Percentiles rank a stretch among this genome's conserved stretches.
These are phyloP conservation scores for Lachancea thermotolerans DNA, from an alignment of 805 yeast genomes.

Conservation along the genomic window DNA sequence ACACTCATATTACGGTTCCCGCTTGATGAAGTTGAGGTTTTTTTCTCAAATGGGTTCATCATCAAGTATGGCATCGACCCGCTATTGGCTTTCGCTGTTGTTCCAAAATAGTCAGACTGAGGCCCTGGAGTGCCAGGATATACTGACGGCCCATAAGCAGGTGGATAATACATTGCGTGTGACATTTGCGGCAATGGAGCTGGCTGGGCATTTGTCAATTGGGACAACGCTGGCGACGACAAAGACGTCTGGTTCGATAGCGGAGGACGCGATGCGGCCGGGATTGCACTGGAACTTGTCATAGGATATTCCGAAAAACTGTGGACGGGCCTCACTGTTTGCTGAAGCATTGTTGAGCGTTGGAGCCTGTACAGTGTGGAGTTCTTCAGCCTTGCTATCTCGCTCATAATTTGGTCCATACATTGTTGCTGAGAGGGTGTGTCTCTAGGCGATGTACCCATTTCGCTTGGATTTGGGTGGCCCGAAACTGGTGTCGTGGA, in stretches of 20 bases:
- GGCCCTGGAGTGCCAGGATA: background rate
- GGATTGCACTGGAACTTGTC: background rate
- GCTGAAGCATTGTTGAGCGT: conserved; percentile 1
- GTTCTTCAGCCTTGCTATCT: conserved; percentile 24
- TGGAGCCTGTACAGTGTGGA: conserved; percentile 24
- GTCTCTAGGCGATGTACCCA: conserved; percentile 15
- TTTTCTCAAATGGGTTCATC: conserved; percentile 22
- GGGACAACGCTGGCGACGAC: conserved; percentile 6
- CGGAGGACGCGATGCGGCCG: conserved; percentile 1
- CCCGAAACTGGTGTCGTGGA: conserved; percentile 13
- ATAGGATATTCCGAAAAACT: background rate
- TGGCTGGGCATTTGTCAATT: background rate
- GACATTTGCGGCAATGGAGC: conserved; percentile 3
- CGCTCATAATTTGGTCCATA: conserved; percentile 9
- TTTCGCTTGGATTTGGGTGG: conserved; percentile 7
- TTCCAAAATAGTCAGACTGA: conserved; percentile 1
- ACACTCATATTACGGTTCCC: conserved; percentile 23
- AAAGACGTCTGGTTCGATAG: background rate
- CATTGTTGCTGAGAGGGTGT: conserved; percentile 9
- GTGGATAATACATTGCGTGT: background rate
- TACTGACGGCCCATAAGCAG: conserved; percentile 1
- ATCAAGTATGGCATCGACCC: conserved; percentile 8
- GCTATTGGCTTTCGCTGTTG: background rate
- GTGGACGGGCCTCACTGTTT: background rate
- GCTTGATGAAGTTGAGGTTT: conserved; percentile 9